Evolutionary conservation across 2,329 filamentous ascomycete species (phyloP).

Genomic region (Sporothrix dimorphospora): DNA sequence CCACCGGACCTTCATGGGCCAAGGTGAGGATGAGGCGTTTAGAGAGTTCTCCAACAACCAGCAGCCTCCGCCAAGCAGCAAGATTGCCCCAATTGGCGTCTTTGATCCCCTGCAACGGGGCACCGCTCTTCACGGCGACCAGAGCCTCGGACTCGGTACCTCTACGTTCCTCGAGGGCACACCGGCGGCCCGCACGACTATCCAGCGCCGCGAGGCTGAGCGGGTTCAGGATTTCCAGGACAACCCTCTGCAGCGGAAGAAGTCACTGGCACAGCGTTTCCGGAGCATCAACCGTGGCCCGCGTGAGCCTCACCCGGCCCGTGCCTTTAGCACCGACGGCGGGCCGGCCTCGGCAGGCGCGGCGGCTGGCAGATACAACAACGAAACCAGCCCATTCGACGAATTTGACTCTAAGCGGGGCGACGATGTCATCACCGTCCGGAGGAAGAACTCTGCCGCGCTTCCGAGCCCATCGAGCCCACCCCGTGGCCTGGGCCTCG

Average conservation of each 20-base stretch:
- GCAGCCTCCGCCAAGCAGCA: conserved; percentile 34
- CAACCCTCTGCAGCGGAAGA: conserved; percentile 79
- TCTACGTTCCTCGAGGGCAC: conserved; percentile 96
- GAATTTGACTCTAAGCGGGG: conserved; percentile 70
- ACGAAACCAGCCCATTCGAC: conserved; percentile 63
- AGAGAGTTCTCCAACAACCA: conserved; percentile 62
- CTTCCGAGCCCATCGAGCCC: conserved; percentile 54
- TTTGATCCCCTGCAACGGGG: conserved; percentile 71
- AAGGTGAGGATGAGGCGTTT: conserved; percentile 80
- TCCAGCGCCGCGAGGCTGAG: conserved; percentile 74
- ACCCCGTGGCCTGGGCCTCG: conserved; percentile 55
- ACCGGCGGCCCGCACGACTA: conserved; percentile 78
- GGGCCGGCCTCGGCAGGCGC: conserved; percentile 36
- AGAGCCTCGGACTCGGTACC: conserved; percentile 82
- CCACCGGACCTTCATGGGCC: conserved; percentile 84
- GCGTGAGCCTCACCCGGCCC: conserved; percentile 57
- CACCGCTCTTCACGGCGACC: conserved; percentile 79
- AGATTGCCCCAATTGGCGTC: conserved; percentile 45
- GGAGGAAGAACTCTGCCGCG: conserved; percentile 36
- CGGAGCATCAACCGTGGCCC: conserved; percentile 78
- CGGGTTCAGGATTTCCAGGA: conserved; percentile 59
- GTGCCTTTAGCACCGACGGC: conserved; percentile 32
- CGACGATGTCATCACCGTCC: conserved; percentile 55
- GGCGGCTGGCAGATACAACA: conserved; percentile 34
- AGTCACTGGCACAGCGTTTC: conserved; percentile 90